These are phyloP conservation scores for Xylariaceae sp. DNA, from an alignment of 2,329 filamentous ascomycete genomes.

Conservation along the genomic window DNA sequence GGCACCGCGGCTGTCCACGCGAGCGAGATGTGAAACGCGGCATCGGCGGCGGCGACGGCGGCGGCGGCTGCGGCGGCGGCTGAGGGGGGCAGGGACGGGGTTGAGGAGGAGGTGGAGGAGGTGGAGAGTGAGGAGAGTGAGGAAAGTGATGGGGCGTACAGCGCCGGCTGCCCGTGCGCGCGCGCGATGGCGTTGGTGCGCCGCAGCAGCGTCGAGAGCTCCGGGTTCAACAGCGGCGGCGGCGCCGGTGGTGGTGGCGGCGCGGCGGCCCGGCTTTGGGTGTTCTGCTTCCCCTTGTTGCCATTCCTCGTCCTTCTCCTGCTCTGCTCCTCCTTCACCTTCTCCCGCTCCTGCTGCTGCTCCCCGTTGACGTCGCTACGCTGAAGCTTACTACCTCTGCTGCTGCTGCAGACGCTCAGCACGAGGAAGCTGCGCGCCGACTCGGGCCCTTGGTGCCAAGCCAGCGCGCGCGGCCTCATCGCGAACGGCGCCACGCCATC, in stretches of 20 bases:
- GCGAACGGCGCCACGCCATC: conserved; percentile 33
- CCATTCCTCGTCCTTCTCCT: not conserved
- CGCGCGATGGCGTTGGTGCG: conserved; percentile 58
- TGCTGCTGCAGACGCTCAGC: conserved; percentile 45
- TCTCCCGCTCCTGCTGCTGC: not conserved
- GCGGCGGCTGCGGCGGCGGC: too few relatives aligned
- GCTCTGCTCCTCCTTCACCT: not conserved
- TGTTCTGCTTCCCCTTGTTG: too few relatives aligned
- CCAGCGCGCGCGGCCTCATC: conserved; percentile 31
- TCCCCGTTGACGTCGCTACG: not conserved
- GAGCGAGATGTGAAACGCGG: conserved; percentile 79
- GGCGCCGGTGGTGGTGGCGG: too few relatives aligned
- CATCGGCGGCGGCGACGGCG: conserved; percentile 15
- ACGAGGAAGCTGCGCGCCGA: conserved; percentile 79
- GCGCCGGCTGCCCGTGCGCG: conserved; percentile 55
- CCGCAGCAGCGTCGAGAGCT: conserved; percentile 54
- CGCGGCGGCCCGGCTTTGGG: too few relatives aligned
- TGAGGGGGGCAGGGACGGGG: not conserved
- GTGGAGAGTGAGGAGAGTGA: not conserved
- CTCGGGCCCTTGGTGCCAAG: conserved; percentile 46
- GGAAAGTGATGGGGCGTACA: conserved; percentile 47
- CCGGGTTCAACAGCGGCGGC: too few relatives aligned
- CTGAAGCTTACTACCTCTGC: conserved; percentile 7
- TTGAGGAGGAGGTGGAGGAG: conserved; percentile 10
- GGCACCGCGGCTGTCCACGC: conserved; percentile 68